A percentile compares a stretch with the other conserved stretches of the same genome.
phyloP scores from a whole-genome alignment of 495 filamentous ascomycete species.

The Cudoniella acicularis region DNA sequence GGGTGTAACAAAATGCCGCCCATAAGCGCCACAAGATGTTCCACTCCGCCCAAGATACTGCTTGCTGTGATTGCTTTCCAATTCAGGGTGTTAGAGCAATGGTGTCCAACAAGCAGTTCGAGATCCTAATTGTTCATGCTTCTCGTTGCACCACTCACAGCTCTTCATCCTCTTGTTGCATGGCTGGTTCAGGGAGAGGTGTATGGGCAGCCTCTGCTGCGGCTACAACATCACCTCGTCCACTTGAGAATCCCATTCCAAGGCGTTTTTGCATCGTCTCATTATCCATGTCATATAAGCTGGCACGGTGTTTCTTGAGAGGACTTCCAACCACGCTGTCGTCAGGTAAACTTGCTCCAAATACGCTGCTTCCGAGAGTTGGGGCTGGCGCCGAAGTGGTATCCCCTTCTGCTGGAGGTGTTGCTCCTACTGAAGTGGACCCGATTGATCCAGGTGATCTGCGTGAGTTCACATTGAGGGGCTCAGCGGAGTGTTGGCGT shows the following conservation, averaged over 20 bases:
- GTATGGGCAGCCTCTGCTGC: slow-evolving; percentile 32
- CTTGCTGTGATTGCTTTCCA: slow-evolving; percentile 1
- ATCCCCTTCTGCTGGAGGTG: slow-evolving; percentile 26
- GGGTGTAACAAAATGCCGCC: neutral
- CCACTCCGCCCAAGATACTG: neutral
- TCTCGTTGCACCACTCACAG: slow-evolving; percentile 23
- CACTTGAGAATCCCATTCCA: slow-evolving; percentile 11
- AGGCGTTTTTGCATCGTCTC: slow-evolving; percentile 33
- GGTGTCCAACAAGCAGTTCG: neutral
- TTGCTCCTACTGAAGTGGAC: slow-evolving; percentile 34
- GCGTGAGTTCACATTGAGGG: slow-evolving; percentile 44
- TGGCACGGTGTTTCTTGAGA: slow-evolving; percentile 77
- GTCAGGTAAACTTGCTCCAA: slow-evolving; percentile 24
- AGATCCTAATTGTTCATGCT: neutral
- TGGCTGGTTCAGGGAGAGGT: slow-evolving; percentile 23
- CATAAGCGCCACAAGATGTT: neutral
- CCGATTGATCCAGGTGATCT: slow-evolving; percentile 42
- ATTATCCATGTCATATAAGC: slow-evolving; percentile 59
- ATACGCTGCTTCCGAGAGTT: slow-evolving; percentile 20
- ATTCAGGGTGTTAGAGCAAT: neutral
- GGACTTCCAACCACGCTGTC: slow-evolving; percentile 68
- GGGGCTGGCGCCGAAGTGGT: slow-evolving; percentile 26
- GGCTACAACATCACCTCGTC: slow-evolving; percentile 25
- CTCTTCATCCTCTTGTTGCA: slow-evolving; percentile 37
- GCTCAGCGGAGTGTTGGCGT: slow-evolving; percentile 87